Base-by-base conservation (phyloP, 257 asterid species). In the Fraxinus anomala region DNA sequence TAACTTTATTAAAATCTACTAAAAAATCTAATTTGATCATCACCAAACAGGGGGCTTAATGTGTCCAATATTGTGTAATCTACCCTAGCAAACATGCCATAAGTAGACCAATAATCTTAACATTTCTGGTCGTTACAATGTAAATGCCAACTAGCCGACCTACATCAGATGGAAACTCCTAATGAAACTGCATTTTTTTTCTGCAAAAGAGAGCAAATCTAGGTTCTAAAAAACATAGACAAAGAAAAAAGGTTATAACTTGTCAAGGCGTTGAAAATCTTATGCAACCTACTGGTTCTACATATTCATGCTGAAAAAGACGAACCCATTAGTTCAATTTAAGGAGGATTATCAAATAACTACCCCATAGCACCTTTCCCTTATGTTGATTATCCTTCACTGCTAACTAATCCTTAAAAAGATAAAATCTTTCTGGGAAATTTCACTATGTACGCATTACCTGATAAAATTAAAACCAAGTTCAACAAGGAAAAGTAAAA, bases 331-430 rank as follows among this genome's bases (percentile, higher is more conserved):
- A 49, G 12, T 34, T 10, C 54, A 30, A 21, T 72, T 66, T 34
- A 33, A 44, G 68, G 70, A 76, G 76, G 39, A 47, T 19, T 72
- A 40, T 75, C 81, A 33, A 34, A 61, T 61, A 61, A 61, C 33
- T 61, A 23, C 68, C 33, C 26, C 68, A 61, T 56, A 17, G n/a
- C 66, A 56, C 24, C 66, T 56, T 56, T 19, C 14, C 66, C 28
- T 56, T 56, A 21, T 56, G 24, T 56, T 56, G 21, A 56, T 61
- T 61, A 61, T 23, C 19, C 68, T n/a, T 61, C 68, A 61, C 14
- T 2, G 68, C 17, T 61, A 61, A 61, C 24, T 24, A 61, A 61
- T 61, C 33, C 14, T n/a, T 1, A 59, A n/a, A 59, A 59, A 6
- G 26, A 19, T 21, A n/a, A 59, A 56, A 59, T 19, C 67, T 21